Evolutionary conservation across 805 yeast species (phyloP).

Genomic region (Pichia paraexigua): DNA sequence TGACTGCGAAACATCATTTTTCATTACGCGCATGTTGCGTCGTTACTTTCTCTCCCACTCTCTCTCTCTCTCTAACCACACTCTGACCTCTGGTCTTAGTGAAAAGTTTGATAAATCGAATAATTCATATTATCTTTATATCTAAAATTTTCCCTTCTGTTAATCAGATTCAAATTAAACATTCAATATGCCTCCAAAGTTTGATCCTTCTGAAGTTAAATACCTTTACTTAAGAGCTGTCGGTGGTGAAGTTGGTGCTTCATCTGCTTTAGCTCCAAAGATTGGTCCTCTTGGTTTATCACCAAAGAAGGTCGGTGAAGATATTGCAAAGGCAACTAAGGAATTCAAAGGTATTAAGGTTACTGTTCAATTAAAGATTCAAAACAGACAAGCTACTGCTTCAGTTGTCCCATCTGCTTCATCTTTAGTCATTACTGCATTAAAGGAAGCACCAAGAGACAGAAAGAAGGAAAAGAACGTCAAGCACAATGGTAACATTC

Average conservation of each 20-base stretch:
- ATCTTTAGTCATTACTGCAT: conserved; percentile 96
- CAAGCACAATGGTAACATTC: conserved; percentile 98
- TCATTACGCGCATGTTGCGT: background rate
- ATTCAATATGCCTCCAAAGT: conserved; percentile 86
- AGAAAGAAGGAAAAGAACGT: conserved; percentile 99
- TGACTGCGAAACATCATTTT: conserved; percentile 1
- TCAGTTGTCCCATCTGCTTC: conserved; percentile 99
- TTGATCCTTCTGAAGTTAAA: conserved; percentile 98
- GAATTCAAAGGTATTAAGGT: conserved; percentile 98
- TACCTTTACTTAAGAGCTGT: conserved; percentile 98
- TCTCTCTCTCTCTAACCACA: too few relatives aligned
- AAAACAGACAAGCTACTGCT: conserved; percentile 99
- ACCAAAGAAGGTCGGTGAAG: conserved; percentile 99
- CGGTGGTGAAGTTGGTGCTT: conserved; percentile 99
- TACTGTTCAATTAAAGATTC: conserved; percentile 96
- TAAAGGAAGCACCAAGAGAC: conserved; percentile 99
- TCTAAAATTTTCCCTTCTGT: background rate
- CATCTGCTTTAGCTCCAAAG: conserved; percentile 99
- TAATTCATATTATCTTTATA: background rate
- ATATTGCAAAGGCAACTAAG: conserved; percentile 99
- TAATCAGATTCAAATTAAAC: background rate
- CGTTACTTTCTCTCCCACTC: background rate
- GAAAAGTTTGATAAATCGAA: background rate
- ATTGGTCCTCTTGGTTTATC: conserved; percentile 99
- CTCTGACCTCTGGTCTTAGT: background rate